These are phyloP conservation scores for Russula sp. DNA, from an alignment of 768 basidiomycete species.

Conservation along the genomic window DNA sequence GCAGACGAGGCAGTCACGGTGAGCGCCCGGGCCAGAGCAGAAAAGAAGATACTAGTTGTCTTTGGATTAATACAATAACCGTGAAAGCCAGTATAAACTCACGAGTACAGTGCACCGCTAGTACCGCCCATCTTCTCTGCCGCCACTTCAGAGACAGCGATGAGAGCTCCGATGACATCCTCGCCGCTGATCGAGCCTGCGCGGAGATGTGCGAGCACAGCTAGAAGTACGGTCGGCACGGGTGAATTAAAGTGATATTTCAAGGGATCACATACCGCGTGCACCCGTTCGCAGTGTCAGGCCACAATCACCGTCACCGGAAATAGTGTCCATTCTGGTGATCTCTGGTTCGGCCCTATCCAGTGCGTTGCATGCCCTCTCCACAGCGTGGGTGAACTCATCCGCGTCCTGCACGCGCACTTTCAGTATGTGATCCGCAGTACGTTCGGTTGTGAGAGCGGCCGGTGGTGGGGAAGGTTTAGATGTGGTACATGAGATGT, in stretches of 20 bases:
- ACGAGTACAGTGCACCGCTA: conserved; percentile 90
- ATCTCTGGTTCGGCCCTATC: conserved; percentile 84
- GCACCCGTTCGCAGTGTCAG: conserved; percentile 73
- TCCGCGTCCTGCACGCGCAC: conserved; percentile 45
- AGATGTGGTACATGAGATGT: conserved; percentile 45
- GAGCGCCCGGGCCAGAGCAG: conserved; percentile 75
- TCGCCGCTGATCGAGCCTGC: conserved; percentile 56
- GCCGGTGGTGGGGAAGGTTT: conserved; percentile 16
- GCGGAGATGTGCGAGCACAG: conserved; percentile 56
- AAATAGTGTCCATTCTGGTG: conserved; percentile 85
- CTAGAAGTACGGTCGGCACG: conserved; percentile 36
- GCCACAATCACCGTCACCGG: conserved; percentile 85
- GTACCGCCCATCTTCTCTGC: conserved; percentile 91
- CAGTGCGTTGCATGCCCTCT: conserved; percentile 60
- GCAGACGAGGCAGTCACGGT: conserved; percentile 42
- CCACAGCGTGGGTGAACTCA: conserved; percentile 54
- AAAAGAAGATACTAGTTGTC: conserved; percentile 79
- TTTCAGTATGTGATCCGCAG: conserved; percentile 8
- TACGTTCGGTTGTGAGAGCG: conserved; percentile 21
- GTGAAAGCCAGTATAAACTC: conserved; percentile 35
- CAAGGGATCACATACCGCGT: conserved; percentile 45
- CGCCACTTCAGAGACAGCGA: conserved; percentile 67
- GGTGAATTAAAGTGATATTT: background rate
- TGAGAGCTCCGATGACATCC: conserved; percentile 62
- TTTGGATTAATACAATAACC: background rate